Base-by-base conservation (phyloP, 148 eudicot species). In the Spergularia bocconei region DNA sequence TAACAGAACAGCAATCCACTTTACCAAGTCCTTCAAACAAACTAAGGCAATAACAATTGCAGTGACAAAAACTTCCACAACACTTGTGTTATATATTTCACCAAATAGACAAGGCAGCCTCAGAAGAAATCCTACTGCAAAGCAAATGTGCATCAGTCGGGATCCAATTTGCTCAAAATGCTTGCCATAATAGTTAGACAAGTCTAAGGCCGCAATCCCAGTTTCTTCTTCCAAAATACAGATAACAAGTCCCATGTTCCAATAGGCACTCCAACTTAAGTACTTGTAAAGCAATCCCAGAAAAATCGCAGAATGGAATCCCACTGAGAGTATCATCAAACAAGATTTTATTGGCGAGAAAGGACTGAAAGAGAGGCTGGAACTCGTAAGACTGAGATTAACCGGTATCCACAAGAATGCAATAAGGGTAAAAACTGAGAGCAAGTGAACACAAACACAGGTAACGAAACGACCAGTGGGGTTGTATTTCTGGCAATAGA, bases 211-310 rank as follows among this genome's bases (percentile, higher is more conserved):
- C 15, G 8, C 29, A 14, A 41, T 47, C n/a, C 81, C 75, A 16
- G 57, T 29, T 21, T 74, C 65, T 17, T 61, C 66, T 47, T 78
- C 75, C 36, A 81, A 20, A 13, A 69, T 16, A 4, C 81, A 78
- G 21, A 81, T 74, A 52, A 74, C 75, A 11, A 77, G 54, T 6
- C 80, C 70, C 81, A 81, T 62, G 78, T 69, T 69, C 79, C 82
- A 79, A 13, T 68, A 38, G 0, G 20, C 58, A 44, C 58, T 75
- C 78, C 73, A 56, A 25, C 75, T 70, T 54, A 75, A 11, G 56
- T 69, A 79, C 36, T 75, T 79, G 10, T 44, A 25, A 6, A 70
- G 48, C 71, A 69, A n/a, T 15, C 7, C 66, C 0, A 17, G 1
- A 9, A 78, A 78, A 7, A 70, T 20, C 12, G 11, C 39, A 0